These are phyloP conservation scores for Trichoderma koningii DNA, from an alignment of 2,329 filamentous ascomycete species.

Conservation along the genomic window DNA sequence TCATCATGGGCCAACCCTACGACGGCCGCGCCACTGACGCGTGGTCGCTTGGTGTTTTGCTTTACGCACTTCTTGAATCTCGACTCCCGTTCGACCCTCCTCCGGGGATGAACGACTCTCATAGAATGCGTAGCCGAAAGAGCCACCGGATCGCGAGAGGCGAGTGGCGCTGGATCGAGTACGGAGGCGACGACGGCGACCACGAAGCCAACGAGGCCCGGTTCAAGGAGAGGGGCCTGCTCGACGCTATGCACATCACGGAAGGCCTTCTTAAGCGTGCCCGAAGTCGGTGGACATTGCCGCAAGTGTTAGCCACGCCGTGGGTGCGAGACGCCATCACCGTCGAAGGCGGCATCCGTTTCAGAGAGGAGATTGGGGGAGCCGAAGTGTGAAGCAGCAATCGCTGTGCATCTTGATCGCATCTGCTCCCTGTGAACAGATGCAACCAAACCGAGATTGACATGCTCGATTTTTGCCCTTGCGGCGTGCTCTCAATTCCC, in stretches of 20 bases:
- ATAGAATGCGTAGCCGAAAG: constrained; percentile 76
- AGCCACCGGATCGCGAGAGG: constrained; percentile 93
- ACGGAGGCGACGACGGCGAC: constrained; percentile 80
- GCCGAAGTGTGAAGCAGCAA: constrained; percentile 49
- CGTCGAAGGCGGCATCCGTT: constrained; percentile 63
- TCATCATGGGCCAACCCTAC: constrained; percentile 92
- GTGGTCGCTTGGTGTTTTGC: constrained; percentile 90
- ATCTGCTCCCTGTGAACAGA: not conserved
- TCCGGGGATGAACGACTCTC: constrained; percentile 74
- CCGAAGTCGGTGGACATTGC: constrained; percentile 73
- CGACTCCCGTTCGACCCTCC: constrained; percentile 89
- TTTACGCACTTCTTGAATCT: constrained; percentile 93
- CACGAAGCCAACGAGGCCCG: constrained; percentile 69
- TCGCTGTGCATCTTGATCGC: not conserved
- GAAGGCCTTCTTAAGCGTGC: constrained; percentile 83
- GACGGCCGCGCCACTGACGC: constrained; percentile 90
- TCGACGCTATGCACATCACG: constrained; percentile 77
- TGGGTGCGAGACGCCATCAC: constrained; percentile 78
- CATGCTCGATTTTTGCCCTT: not conserved
- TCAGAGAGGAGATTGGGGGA: constrained; percentile 61
- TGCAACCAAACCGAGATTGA: no score
- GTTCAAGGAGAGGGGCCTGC: constrained; percentile 64
- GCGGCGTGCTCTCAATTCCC: not conserved
- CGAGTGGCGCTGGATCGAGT: constrained; percentile 94
- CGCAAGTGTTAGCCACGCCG: constrained; percentile 68